Evolutionary conservation across 805 yeast genomes (phyloP), one percentile per base, ranked within the genome.

Genomic region (Starmerella tilneyi): DNA sequence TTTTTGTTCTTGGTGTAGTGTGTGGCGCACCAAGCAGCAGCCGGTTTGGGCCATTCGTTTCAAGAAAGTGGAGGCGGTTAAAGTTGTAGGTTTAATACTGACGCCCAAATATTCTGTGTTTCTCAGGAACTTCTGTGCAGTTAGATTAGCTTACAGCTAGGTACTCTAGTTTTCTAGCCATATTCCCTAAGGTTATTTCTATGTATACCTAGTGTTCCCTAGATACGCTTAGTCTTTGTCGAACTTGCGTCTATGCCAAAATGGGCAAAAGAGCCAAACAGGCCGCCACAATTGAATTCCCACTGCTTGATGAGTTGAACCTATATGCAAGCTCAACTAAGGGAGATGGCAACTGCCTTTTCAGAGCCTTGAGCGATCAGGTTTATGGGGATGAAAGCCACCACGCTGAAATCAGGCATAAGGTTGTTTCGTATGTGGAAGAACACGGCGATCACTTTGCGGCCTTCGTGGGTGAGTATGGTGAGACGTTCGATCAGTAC

Each of bases 321-420:
- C 54, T 66, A 4, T 63, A 64, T 45, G 68, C 69, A 1, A 44
- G 67, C 4, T 47, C 61, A 4, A 64, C 65, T 26, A 53, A 55
- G 19, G 71, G 70, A 7, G 71, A 67, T 45, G 71, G 71, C 17
- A 67, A 67, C 56, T 67, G 71, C 44, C 52, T 67, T n/a, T 67
- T 67, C 48, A 56, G 71, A 19, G 63, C 71, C 0, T 46, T 67
- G 22, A 59, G 67, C 20, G 71, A 67, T 53, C 71, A 67, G 49
- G 43, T 59, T 8, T 63, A 55, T 41, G 71, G 71, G 21, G 62
- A 63, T 37, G 61, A 61, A 12, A 56, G 57, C 1, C 56, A 50
- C 9, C 60, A 64, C 38, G 46, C 43, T 17, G 55, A 55, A 43
- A 47, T 66, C 19, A 58, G 71, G 3, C 41, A 47, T 2, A 48